phyloP scores from a whole-genome alignment of 1,139 yeast genomes.

The Suhomyces guaymorum region DNA sequence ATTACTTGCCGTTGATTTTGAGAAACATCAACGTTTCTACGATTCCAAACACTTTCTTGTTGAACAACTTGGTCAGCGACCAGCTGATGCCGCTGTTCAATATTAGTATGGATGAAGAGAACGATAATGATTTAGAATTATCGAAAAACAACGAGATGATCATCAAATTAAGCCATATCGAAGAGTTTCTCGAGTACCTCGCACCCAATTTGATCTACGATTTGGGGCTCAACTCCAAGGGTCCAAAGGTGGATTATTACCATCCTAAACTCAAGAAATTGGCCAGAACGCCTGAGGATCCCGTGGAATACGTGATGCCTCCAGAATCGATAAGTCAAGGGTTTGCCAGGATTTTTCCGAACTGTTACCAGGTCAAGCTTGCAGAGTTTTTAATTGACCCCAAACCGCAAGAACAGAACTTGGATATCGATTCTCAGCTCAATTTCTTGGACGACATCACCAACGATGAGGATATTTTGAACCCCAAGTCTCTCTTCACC shows the following conservation, averaged over 20 bases:
- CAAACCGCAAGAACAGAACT: conserved; percentile 18
- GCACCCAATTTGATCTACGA: conserved; percentile 42
- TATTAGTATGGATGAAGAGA: conserved; percentile 40
- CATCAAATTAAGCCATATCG: conserved; percentile 27
- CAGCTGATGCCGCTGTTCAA: conserved; percentile 24
- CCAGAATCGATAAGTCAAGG: conserved; percentile 2
- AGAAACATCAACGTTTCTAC: conserved; percentile 61
- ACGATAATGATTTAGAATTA: conserved; percentile 34
- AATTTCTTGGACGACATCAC: conserved; percentile 44
- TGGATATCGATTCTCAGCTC: conserved; percentile 34
- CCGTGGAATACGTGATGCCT: conserved; percentile 13
- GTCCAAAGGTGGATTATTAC: conserved; percentile 16
- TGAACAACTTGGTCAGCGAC: conserved; percentile 28
- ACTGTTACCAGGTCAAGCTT: conserved; percentile 34
- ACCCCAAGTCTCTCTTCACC: conserved; percentile 31
- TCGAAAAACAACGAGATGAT: conserved; percentile 34
- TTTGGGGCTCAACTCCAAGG: conserved; percentile 29
- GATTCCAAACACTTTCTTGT: conserved; percentile 53
- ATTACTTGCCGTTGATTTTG: conserved; percentile 63
- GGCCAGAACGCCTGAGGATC: not conserved
- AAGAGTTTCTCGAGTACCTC: conserved; percentile 36
- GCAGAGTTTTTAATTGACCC: conserved; percentile 34
- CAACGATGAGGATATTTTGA: conserved; percentile 29
- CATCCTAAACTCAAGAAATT: conserved; percentile 3
- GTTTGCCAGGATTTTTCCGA: conserved; percentile 34